Base-by-base conservation (phyloP, 257 asterid genomes). In the Nemophila menziesii region DNA sequence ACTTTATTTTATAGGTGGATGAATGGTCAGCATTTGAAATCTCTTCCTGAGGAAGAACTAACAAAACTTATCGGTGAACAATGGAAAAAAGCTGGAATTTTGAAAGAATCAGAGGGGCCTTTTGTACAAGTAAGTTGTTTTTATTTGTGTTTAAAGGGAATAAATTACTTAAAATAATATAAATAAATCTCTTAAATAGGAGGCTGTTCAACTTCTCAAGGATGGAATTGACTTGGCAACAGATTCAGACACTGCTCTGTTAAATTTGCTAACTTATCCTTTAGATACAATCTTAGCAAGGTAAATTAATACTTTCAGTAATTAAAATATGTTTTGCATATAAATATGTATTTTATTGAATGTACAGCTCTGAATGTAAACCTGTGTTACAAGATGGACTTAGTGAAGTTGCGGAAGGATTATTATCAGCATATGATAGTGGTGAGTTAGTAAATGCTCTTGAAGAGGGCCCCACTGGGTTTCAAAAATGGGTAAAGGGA, bases 21-120 rank as follows among this genome's bases (percentile, higher is more conserved):
- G 95, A 87, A 80, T 64, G 97, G 97, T 43, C 90, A 80, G 55
- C 71, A 87, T 74, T 72, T 83, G 89, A 73, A 77, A 72, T 65
- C 82, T 43, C 92, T 87, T 60, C 84, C 93, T 33, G 54, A 70
- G 21, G 77, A 56, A 43, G 67, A 83, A 36, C 56, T 80, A 22
- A 65, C 57, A 39, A 55, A 70, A 60, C 73, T 80, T 47, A 67
- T 83, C 18, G 97, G 93, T 54, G 78, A 70, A 15, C 80, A 60
- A 41, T 89, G 97, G 95, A 78, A 73, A 78, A 66, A 70, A 65
- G 49, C 49, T 36, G 92, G 84, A 48, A 20, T 73, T 6, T 40
- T 78, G 36, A 69, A 67, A 26, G 86, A 71, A 61, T 62, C 93
- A 36, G 76, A 45, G 54, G 97, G 97, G 48, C 62, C 56, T 50